phyloP scores from a whole-genome alignment of 495 filamentous ascomycete species.

The Aspergillus kassunensis region DNA sequence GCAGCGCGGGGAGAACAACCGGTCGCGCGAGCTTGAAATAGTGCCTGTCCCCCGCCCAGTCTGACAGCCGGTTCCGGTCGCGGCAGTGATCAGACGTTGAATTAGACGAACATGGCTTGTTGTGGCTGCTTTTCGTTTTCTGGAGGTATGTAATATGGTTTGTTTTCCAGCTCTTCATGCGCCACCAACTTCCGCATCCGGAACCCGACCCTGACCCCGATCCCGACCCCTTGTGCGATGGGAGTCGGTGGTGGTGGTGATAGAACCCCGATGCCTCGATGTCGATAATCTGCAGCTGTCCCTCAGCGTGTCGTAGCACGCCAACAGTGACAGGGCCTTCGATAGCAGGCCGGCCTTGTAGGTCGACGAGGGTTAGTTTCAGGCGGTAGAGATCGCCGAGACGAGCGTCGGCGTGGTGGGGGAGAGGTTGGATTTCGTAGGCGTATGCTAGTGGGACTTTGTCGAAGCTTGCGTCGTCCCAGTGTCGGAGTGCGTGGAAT shows the following conservation, averaged over 20 bases:
- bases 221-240: not conserved
- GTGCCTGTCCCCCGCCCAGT: constrained; percentile 18
- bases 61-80: constrained; percentile 8
- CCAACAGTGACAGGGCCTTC: constrained; percentile 48
- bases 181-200: constrained; percentile 8
- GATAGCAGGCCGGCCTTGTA: constrained; percentile 48
- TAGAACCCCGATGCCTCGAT: constrained; percentile 18
- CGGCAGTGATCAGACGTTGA: constrained; percentile 1
- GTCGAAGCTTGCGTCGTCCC: constrained; percentile 8
- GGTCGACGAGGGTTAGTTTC: constrained; percentile 25
- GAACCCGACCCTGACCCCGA: not conserved
- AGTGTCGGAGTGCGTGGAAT: constrained; percentile 25
- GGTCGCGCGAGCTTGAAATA: constrained; percentile 28
- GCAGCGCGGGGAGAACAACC: constrained; percentile 34
- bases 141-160: not conserved
- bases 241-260: constrained; percentile 2
- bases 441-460: constrained; percentile 24
- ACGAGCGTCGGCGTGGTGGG: constrained; percentile 14
- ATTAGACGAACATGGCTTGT: not conserved
- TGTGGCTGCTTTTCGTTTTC: not conserved
- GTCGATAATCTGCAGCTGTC: constrained; percentile 19
- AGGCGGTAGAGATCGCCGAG: constrained; percentile 24
- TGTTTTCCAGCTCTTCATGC: constrained; percentile 27
- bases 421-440: constrained; percentile 25
- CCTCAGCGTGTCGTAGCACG: constrained; percentile 44